These are phyloP conservation scores for Leishmania lainsoni DNA, from an alignment of 208 protist species.

Conservation along the genomic window DNA sequence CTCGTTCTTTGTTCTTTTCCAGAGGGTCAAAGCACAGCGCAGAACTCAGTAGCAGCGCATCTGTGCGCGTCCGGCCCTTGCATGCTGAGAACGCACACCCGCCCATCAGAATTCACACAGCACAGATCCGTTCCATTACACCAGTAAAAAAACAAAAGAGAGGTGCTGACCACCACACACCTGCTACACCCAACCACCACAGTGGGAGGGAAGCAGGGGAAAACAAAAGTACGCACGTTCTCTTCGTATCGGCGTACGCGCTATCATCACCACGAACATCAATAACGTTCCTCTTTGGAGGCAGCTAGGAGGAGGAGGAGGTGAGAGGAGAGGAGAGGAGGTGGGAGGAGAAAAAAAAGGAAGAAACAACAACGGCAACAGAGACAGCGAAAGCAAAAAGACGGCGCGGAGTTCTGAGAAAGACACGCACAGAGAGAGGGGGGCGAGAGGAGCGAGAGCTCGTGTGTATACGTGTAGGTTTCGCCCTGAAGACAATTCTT, in stretches of 20 bases:
- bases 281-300: background rate
- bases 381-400: too few species aligned
- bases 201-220: background rate
- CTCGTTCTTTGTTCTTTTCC: background rate
- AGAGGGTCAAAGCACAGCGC: background rate
- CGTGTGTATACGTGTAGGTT: background rate
- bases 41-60: background rate
- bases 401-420: background rate
- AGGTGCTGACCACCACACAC: background rate
- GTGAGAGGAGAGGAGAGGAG: background rate
- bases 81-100: background rate
- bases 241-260: background rate
- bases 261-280: background rate
- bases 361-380: too few species aligned
- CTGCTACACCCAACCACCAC: background rate
- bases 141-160: background rate
- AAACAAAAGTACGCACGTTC: background rate
- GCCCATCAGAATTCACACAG: conserved; percentile 20
- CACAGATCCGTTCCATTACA: background rate
- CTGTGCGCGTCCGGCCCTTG: background rate
- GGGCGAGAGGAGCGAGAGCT: background rate
- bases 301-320: background rate
- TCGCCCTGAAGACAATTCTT: background rate
- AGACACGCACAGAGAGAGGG: background rate
- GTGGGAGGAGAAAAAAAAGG: background rate